Evolutionary conservation across 176 grass and related monocot genomes (phyloP), one percentile per base, ranked within the genome.

Genomic region (Themeda triandra): DNA sequence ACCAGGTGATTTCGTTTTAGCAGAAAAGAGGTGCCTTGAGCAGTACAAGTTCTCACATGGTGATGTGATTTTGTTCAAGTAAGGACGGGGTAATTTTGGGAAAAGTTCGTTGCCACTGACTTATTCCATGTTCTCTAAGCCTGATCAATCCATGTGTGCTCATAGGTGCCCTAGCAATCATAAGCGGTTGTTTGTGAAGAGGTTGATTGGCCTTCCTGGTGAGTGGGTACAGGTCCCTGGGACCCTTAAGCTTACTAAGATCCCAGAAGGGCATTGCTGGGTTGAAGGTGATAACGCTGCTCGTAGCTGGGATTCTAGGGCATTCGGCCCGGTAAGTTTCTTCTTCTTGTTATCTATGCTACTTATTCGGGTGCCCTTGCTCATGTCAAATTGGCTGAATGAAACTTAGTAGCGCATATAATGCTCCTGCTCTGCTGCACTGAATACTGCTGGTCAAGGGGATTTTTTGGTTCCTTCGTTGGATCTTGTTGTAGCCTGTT

Each of bases 261-360:
- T 98, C 58, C 91, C 89, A n/a, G 69, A 81, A 69, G 96, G 96
- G 33, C 91, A 95, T 83, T 95, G 93, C 77, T 98, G 96, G 91
- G 87, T 95, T 85, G 96, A 98, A 92, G 96, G 96, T 69, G 96
- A 98, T 90, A 98, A 98, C 69, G 42, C 89, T 69, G 53, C 70
- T 31, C 33, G 24, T 33, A 98, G 93, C 48, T 95, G 88, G 91
- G 96, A 95, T 88, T 98, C 93, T 30, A 73, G 91, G 63, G 82
- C 87, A 73, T 98, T 93, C 70, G 96, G 96, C 13, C 83, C 86
- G 29, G 96, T 98, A 94, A 90, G 91, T 91, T 75, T 48, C 28
- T 83, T 62, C 4, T 35, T 32, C 27, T 66, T 33, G 17, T 1
- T 18, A 77, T 58, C 18, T 59, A 83, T 28, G 14, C 25, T 63